Evolutionary conservation across 305 asterid genomes (phyloP).

Genomic region (Rubia peregrina): DNA sequence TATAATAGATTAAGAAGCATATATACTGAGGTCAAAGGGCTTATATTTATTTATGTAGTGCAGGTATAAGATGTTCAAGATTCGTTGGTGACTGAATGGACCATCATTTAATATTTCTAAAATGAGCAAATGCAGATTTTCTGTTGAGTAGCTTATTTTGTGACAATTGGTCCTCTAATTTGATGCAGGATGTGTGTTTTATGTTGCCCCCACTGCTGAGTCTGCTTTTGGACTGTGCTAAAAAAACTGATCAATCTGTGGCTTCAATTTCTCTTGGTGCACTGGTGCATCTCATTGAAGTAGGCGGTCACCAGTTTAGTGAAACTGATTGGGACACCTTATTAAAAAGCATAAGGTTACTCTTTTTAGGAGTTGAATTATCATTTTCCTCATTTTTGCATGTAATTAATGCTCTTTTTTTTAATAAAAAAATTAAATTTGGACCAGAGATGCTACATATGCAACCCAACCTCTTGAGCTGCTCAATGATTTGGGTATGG

Average conservation of each 20-base stretch:
- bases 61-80: not conserved
- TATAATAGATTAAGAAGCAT: not conserved
- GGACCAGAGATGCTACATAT: constrained; percentile 88
- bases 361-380: constrained; percentile 11
- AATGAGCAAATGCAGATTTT: not conserved
- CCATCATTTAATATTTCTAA: not conserved
- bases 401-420: constrained; percentile 2
- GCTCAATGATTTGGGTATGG: constrained; percentile 81
- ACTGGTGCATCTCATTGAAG: constrained; percentile 93
- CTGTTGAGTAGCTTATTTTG: not conserved
- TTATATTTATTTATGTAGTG: not conserved
- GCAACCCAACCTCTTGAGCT: constrained; percentile 98
- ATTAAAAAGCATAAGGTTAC: constrained; percentile 85
- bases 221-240: constrained; percentile 95
- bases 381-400: constrained; percentile 13
- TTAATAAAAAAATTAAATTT: constrained; percentile 19
- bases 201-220: constrained; percentile 94
- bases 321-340: constrained; percentile 91
- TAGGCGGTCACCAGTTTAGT: constrained; percentile 99
- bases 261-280: constrained; percentile 96
- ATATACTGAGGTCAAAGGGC: not conserved
- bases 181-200: constrained; percentile 85
- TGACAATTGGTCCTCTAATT: constrained; percentile 20
- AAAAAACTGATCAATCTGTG: constrained; percentile 88
- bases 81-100: not conserved